A percentile compares a stretch with the other conserved stretches of the same genome.
phyloP scores from a whole-genome alignment of 345 rosid genomes.

The Toxicodendron radicans region DNA sequence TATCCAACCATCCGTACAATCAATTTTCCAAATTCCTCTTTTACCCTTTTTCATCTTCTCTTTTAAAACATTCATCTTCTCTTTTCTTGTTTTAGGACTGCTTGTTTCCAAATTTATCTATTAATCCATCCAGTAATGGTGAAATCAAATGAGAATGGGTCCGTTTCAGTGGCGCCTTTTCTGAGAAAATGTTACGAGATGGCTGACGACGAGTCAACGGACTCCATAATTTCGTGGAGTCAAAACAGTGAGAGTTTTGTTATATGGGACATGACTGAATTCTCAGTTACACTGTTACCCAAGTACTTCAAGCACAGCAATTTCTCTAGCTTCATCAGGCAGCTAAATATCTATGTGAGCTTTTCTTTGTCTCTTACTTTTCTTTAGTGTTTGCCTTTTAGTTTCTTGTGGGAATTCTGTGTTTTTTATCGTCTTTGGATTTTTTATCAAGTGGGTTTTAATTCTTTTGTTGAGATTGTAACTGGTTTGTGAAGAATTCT shows the following conservation, averaged over 20 bases:
- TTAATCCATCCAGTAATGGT: conserved; percentile 39
- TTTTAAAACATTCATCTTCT: background rate
- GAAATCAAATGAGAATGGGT: conserved; percentile 50
- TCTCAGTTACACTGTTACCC: conserved; percentile 69
- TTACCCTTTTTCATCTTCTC: background rate
- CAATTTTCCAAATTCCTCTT: background rate
- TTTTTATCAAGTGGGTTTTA: background rate
- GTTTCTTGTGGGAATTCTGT: background rate
- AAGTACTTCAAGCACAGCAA: conserved; percentile 82
- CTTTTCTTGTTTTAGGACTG: background rate
- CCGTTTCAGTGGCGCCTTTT: conserved; percentile 62
- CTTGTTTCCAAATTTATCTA: background rate
- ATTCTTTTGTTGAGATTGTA: background rate
- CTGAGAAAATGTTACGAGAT: conserved; percentile 83
- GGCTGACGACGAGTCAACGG: conserved; percentile 70
- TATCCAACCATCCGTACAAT: background rate
- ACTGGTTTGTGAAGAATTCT: background rate
- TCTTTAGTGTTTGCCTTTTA: background rate
- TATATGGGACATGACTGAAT: conserved; percentile 58
- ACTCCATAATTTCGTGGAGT: conserved; percentile 70
- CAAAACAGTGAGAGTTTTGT: conserved; percentile 48
- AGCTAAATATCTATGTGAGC: conserved; percentile 87
- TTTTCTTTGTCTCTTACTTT: conserved; percentile 12
- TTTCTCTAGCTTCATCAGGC: conserved; percentile 78
- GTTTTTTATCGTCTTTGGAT: conserved; percentile 2